phyloP scores from a whole-genome alignment of 1,139 yeast species.

The Saccharomycopsis hybrid region DNA sequence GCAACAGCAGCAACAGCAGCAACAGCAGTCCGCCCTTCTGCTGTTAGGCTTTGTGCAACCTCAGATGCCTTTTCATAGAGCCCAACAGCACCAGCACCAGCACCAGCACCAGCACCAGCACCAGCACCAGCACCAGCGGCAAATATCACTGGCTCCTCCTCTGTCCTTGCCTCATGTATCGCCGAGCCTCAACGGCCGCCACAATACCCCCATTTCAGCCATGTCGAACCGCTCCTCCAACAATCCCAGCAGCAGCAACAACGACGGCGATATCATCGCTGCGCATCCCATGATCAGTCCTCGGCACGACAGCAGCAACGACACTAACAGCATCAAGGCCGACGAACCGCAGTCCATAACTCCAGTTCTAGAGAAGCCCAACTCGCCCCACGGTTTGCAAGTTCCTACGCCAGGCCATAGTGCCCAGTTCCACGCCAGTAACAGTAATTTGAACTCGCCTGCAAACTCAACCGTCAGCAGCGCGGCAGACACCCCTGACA shows the following conservation, averaged over 20 bases:
- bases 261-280: background rate
- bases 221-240: background rate
- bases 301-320: no score
- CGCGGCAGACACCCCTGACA: background rate
- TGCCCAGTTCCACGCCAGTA: no score
- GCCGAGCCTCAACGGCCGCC: background rate
- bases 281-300: no score
- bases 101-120: background rate
- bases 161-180: background rate
- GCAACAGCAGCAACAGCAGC: background rate
- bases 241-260: background rate
- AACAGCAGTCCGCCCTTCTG: background rate
- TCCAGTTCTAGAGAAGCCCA: no score
- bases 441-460: background rate
- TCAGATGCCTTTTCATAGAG: background rate
- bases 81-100: background rate
- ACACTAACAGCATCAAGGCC: background rate
- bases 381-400: no score
- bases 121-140: constrained; percentile 4
- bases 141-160: background rate
- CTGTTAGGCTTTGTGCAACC: background rate
- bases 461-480: background rate
- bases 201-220: background rate
- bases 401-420: no score
- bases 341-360: no score